Base-by-base conservation (phyloP, 78 protist genomes). In the Carpediemonas membranifera region DNA sequence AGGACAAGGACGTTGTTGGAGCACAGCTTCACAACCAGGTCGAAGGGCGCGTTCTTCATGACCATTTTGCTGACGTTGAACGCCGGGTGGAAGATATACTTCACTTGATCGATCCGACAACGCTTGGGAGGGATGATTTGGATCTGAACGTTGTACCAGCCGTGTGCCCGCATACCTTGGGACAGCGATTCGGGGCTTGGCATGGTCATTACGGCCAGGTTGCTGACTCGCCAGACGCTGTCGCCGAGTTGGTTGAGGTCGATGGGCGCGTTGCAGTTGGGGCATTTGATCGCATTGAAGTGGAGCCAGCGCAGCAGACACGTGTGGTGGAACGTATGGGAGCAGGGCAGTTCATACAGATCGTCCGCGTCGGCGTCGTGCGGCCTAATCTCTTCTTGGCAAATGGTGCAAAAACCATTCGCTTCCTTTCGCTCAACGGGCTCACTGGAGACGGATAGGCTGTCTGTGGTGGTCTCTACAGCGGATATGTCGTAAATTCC, bases 111-210 rank as follows among this genome's bases (percentile, higher is more conserved):
- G 47, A 41, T 41, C 21, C 21, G 5, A 9, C 5, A 13, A 9
- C 47, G 21, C 5, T 5, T 5, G 5, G 47, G 47, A 9, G 47
- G 47, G 47, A 41, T 5, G 47, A 41, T 9, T 41, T 63, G 68
- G 25, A 63, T 53, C 44, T 63, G 68, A 18, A 63, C 36, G 68
- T 63, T 63, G 68, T 37, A 31, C 68, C 68, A 63, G 3, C 68
- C 68, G 13, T 53, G 7, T 18, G 37, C 34, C 2, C 68, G 9
- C 3, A 63, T 31, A 2, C 44, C 24, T 51, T 9, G 9, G 5
- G 21, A 13, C 21, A 41, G 5, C 21, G 47, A 41, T 9, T 41
- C 47, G 47, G 47, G 47, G 47, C 47, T 9, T 13, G 5, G 9
- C 47, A 5, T 41, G 9, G 47, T 41, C 21, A 9, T 5, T 5